Conservation (phyloP, 441 rosid species). For the Euphorbia celastroides region DNA sequence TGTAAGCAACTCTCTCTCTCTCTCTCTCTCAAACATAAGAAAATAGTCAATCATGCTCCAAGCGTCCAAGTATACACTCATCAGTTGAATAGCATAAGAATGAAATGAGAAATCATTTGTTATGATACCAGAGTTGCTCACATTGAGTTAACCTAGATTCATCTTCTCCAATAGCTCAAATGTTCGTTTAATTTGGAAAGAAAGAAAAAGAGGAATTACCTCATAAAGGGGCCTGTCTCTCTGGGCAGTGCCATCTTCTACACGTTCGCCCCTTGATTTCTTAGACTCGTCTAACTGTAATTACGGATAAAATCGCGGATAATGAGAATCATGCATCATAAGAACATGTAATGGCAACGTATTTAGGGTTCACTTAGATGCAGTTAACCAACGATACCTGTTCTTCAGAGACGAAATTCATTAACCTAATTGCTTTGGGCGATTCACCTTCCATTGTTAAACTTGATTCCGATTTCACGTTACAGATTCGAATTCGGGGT, state of each 20-base stretch:
- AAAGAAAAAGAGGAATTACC: slow-evolving; percentile 30
- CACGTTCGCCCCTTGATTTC: slow-evolving; percentile 80
- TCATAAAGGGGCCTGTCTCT: slow-evolving; percentile 86
- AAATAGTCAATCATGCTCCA: neutral
- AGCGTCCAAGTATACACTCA: neutral
- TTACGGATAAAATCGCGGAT: neutral
- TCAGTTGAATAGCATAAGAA: neutral
- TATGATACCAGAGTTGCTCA: neutral
- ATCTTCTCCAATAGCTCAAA: neutral
- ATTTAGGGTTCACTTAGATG: slow-evolving; percentile 28
- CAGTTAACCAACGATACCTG: slow-evolving; percentile 37
- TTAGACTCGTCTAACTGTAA: slow-evolving; percentile 74
- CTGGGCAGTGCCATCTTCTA: slow-evolving; percentile 94
- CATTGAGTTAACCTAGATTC: neutral
- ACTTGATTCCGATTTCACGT: neutral
- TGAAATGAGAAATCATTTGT: neutral
- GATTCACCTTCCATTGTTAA: slow-evolving; percentile 58
- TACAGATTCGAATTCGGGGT: neutral
- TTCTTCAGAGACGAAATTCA: slow-evolving; percentile 84
- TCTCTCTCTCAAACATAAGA: too few species aligned
- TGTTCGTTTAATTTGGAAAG: neutral
- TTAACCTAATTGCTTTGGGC: slow-evolving; percentile 45
- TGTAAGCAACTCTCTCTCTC: neutral
- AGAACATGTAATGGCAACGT: neutral
- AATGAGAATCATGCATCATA: neutral